Conservation (phyloP, 495 filamentous ascomycete species). For the Aspergillus baeticus region DNA sequence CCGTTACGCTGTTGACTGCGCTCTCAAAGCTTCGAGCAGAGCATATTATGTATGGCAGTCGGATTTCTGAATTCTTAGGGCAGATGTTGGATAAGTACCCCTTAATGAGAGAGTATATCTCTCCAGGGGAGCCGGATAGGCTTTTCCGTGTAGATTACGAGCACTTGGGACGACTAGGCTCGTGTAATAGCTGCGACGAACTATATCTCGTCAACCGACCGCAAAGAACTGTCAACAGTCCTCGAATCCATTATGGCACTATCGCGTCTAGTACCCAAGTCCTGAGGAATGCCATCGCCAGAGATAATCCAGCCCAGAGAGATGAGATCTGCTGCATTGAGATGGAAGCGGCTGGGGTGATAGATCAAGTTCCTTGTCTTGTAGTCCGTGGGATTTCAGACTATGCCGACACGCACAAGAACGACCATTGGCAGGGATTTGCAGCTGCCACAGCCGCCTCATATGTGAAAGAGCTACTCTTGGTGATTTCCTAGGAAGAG, state of each 20-base stretch:
- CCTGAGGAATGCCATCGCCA: background rate
- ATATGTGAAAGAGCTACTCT: background rate
- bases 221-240: too few species aligned
- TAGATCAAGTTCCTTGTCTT: background rate
- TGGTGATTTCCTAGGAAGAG: too few species aligned
- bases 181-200: too few species aligned
- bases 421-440: background rate
- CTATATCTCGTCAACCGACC: too few species aligned
- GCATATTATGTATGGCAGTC: background rate
- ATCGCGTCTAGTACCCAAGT: background rate
- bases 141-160: too few species aligned
- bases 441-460: background rate
- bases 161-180: too few species aligned
- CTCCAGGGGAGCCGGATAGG: too few species aligned
- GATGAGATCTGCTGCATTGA: background rate
- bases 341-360: background rate
- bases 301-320: background rate
- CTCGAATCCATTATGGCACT: background rate
- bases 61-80: too few species aligned
- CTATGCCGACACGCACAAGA: background rate
- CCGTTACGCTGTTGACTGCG: background rate
- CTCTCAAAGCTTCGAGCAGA: background rate
- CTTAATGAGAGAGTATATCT: too few species aligned
- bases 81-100: too few species aligned
- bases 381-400: background rate